phyloP scores from a whole-genome alignment of 2,329 filamentous ascomycete genomes.

The Thielaviopsis euricoi region DNA sequence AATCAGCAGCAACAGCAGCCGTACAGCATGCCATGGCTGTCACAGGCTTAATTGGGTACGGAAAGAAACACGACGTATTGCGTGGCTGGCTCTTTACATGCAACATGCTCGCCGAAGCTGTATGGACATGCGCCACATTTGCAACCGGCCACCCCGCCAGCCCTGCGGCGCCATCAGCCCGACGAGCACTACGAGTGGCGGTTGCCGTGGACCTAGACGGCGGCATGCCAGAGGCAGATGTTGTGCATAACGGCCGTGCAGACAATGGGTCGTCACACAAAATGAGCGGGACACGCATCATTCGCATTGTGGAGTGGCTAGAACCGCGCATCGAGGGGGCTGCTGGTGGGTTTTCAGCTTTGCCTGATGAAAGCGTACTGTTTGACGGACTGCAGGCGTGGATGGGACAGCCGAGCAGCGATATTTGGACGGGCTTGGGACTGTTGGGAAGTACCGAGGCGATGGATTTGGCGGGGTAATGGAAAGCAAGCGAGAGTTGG shows the following conservation, averaged over 20 bases:
- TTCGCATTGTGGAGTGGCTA: not conserved
- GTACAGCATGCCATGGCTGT: not conserved
- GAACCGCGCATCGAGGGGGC: not conserved
- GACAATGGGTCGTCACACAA: not conserved
- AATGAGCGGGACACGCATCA: not conserved
- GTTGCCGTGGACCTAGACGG: not conserved
- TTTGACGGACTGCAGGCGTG: not conserved
- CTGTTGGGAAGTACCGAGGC: not conserved
- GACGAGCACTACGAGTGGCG: not conserved
- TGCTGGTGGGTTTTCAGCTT: no score
- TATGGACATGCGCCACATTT: not conserved
- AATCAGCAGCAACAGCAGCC: not conserved
- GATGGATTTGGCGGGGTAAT: not conserved
- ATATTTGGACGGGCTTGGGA: no score
- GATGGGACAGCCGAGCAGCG: not conserved
- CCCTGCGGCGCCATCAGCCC: no score
- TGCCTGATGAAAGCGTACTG: no score
- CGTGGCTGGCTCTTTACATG: not conserved
- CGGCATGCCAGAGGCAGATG: not conserved
- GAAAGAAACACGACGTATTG: not conserved
- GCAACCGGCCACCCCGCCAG: not conserved
- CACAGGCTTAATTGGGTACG: not conserved
- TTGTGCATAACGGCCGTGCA: not conserved
- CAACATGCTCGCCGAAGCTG: not conserved
- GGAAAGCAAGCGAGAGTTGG: no score